phyloP scores from a whole-genome alignment of 2,329 filamentous ascomycete genomes.

The Phialophora expanda region DNA sequence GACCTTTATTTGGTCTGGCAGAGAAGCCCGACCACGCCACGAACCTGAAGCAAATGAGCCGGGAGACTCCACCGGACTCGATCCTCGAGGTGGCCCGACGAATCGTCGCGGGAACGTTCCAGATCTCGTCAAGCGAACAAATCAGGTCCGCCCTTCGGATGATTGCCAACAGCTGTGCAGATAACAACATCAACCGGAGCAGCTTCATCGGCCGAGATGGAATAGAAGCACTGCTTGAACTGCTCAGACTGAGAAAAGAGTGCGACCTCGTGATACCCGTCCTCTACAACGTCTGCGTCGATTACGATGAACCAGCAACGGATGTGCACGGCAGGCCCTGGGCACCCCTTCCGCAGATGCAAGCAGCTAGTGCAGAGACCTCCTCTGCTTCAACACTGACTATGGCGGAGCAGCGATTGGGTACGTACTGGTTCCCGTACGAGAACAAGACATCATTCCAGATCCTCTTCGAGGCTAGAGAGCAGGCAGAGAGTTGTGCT shows the following conservation, averaged over 20 bases:
- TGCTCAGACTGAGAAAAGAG: slow-evolving; percentile 20
- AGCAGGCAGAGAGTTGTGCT: slow-evolving; percentile 12
- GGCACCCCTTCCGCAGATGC: slow-evolving; percentile 5
- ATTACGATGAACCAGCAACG: slow-evolving; percentile 35
- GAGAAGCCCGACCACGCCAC: slow-evolving; percentile 2
- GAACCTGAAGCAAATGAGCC: slow-evolving; percentile 7
- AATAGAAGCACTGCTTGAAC: slow-evolving; percentile 28
- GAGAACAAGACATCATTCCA: slow-evolving; percentile 25
- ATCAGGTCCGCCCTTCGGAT: slow-evolving; percentile 32
- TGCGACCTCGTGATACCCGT: slow-evolving; percentile 36
- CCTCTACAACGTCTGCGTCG: slow-evolving; percentile 38
- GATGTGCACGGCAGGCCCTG: slow-evolving; percentile 23
- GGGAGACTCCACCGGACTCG: slow-evolving; percentile 26
- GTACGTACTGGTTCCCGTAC: slow-evolving; percentile 17
- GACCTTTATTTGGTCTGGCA: slow-evolving; percentile 30
- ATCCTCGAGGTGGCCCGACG: slow-evolving; percentile 35
- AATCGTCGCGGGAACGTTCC: slow-evolving; percentile 16
- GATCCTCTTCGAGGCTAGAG: slow-evolving; percentile 22
- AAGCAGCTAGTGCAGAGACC: slow-evolving; percentile 1
- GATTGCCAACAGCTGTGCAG: slow-evolving; percentile 40
- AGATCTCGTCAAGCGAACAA: slow-evolving; percentile 14
- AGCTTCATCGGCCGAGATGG: slow-evolving; percentile 33
- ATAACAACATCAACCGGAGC: slow-evolving; percentile 38
- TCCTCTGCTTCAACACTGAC: slow-evolving; percentile 20
- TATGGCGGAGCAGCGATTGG: slow-evolving; percentile 35